Evolutionary conservation across 2,329 filamentous ascomycete genomes (phyloP).

Genomic region (Aspergillus pseudonomiae): DNA sequence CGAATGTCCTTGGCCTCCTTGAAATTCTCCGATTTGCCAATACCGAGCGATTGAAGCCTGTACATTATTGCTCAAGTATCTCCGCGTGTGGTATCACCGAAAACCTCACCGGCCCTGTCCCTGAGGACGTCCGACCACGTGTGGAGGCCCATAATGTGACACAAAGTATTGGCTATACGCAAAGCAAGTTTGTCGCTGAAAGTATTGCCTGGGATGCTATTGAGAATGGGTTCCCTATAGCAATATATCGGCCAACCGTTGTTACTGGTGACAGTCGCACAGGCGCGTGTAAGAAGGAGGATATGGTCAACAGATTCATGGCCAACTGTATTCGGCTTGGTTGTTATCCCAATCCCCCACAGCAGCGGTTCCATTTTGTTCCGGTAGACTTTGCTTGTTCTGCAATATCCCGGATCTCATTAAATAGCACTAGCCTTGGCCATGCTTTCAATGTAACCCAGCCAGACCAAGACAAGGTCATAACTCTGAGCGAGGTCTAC

Average conservation of each 20-base stretch:
- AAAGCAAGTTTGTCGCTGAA: constrained; percentile 27
- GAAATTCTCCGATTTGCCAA: constrained; percentile 16
- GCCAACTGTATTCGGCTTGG: constrained; percentile 18
- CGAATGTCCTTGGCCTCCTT: constrained; percentile 13
- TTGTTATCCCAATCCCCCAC: constrained; percentile 15
- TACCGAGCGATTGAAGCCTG: constrained; percentile 16
- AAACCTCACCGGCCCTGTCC: constrained; percentile 2
- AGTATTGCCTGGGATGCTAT: constrained; percentile 22
- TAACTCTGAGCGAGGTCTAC: constrained; percentile 3
- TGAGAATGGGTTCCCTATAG: constrained; percentile 20
- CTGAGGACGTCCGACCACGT: constrained; percentile 14
- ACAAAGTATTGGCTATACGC: constrained; percentile 21
- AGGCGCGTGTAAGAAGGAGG: constrained; percentile 19
- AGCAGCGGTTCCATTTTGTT: constrained; percentile 16
- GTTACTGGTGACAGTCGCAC: constrained; percentile 22
- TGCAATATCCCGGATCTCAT: constrained; percentile 18
- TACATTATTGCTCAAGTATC: constrained; percentile 25
- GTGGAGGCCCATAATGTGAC: neutral
- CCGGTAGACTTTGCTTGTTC: constrained; percentile 21
- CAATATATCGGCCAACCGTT: constrained; percentile 23
- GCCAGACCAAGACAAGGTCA: constrained; percentile 8
- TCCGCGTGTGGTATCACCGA: constrained; percentile 19
- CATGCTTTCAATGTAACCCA: constrained; percentile 24
- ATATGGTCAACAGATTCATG: constrained; percentile 22
- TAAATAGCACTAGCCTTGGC: constrained; percentile 9